Base-by-base conservation (phyloP, 202 grass and related monocot genomes). In the Musa balbisiana region DNA sequence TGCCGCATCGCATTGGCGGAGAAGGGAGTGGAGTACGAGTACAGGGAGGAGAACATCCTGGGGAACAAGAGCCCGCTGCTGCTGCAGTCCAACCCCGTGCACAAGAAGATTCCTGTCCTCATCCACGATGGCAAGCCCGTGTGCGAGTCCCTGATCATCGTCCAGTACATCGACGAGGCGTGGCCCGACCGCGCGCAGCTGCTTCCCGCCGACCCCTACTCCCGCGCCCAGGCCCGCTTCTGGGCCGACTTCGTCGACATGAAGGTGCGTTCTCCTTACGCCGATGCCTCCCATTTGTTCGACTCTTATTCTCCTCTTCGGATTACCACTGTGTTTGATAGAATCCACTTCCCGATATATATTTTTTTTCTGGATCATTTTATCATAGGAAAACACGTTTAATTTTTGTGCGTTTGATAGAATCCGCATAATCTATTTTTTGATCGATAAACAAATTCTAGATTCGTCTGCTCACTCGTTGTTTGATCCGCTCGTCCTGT, bases 211-310 rank as follows among this genome's bases (percentile, higher is more conserved):
- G 71, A 80, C 76, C 55, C 87, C 15, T 93, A 90, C 83, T 82
- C 81, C 11, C 85, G 77, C 27, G 85, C 85, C 26, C 78, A 82
- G 58, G 87, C 87, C 0, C 11, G 83, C 0, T 93, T 93, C 83
- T 93, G 85, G 85, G 87, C 87, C 9, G 90, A 89, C 78, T 92
- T 80, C 79, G 25, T 89, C 2, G 87, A 87, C 64, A 87, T 85
- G 77, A 89, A 85, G 79, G 25, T 51, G 54, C 27, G 27, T 27
- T 2, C 27, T 27, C 27, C 27, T 27, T 27, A 27, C 27, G 27
- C n/a, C 69, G 0, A 80, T 92, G 72, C 80, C 92, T 62, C 82
- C 87, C 52, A 79, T 27, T 2, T 86, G 23, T 85, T 81, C 70
- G 92, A 96, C 75, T 89, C 92, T 49, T 26, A 2, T 26, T 24